Evolutionary conservation across 2,329 filamentous ascomycete genomes (phyloP), one percentile per base, ranked within the genome.

Genomic region (Dactylellina haptotyla): DNA sequence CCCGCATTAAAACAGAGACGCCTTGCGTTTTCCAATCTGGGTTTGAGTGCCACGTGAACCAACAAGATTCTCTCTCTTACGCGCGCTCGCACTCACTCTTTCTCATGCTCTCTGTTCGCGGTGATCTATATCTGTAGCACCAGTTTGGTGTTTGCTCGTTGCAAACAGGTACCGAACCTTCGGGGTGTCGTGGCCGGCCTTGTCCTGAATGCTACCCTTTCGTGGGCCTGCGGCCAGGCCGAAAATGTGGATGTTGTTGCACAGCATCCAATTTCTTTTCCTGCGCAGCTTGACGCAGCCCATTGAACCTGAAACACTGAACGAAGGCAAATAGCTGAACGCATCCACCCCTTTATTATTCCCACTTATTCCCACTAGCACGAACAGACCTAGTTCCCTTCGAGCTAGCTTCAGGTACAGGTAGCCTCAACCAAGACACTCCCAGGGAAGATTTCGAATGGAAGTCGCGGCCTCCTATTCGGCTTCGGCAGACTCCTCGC

Each of bases 261-360:
- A 62, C 56, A 50, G 48, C 50, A 18, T 48, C 46, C 59, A 72
- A 65, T 64, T 64, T 72, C 67, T 59, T 72, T 72, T 72, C 53
- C 61, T 69, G 64, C 53, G 63, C 45, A 43, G 63, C 64, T 65
- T 64, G 67, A 64, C 67, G 59, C 67, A 72, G 53, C 67, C 67
- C 67, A 56, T 56, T 53, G 67, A 71, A 65, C 59, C 59, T 72
- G 67, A 72, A 72, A 72, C 67, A 72, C 67, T 59, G 67, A 72
- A 46, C 67, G 67, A 65, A 72, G 59, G 67, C 67, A 72, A 72
- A 72, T 61, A 53, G 67, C 54, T 72, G 67, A 72, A 65, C 59
- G 59, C 59, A 72, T 59, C 54, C 51, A 6, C 48, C 48, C 61
- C 67, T 72, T 72, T 72, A 65, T 72, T 72, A 46, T 65, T 65